Conservation (phyloP, 345 rosid genomes). For the Citrus unshiu region DNA sequence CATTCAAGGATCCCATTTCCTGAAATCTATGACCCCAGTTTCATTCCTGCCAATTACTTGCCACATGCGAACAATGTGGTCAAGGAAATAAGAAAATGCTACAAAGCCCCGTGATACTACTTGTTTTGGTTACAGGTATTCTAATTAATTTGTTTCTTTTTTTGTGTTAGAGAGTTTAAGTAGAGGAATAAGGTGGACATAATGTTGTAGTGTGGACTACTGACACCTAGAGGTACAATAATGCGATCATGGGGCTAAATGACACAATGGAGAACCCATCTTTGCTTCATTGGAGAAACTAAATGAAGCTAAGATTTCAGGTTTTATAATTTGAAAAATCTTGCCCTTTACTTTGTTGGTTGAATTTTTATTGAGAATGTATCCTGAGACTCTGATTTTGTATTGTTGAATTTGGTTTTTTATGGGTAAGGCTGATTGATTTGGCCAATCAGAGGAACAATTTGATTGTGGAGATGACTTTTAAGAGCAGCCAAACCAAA, state of each 20-base stretch:
- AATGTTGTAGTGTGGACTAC: constrained; percentile 67
- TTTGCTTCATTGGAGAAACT: constrained; percentile 63
- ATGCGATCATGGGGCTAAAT: constrained; percentile 71
- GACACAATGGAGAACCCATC: constrained; percentile 76
- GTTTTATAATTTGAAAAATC: too few relatives aligned
- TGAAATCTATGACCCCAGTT: constrained; percentile 81
- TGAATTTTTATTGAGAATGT: background rate
- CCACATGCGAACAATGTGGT: constrained; percentile 83
- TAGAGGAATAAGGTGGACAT: too few relatives aligned
- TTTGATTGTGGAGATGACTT: constrained; percentile 95
- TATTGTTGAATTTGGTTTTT: background rate
- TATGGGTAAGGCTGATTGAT: constrained; percentile 67
- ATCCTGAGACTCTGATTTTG: background rate
- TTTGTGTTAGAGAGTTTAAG: background rate
- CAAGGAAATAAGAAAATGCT: constrained; percentile 73
- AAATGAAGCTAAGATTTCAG: constrained; percentile 65
- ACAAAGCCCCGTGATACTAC: constrained; percentile 70
- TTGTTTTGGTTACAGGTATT: background rate
- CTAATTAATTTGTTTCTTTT: background rate
- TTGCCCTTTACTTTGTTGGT: constrained; percentile 46
- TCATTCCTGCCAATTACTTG: constrained; percentile 95
- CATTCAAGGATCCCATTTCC: constrained; percentile 88
- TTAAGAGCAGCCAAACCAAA: constrained; percentile 24
- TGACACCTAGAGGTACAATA: constrained; percentile 93
- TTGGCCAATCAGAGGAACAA: constrained; percentile 78